These are phyloP conservation scores for Closterium sp. DNA, from an alignment of 139 green algal genomes.

Conservation along the genomic window DNA sequence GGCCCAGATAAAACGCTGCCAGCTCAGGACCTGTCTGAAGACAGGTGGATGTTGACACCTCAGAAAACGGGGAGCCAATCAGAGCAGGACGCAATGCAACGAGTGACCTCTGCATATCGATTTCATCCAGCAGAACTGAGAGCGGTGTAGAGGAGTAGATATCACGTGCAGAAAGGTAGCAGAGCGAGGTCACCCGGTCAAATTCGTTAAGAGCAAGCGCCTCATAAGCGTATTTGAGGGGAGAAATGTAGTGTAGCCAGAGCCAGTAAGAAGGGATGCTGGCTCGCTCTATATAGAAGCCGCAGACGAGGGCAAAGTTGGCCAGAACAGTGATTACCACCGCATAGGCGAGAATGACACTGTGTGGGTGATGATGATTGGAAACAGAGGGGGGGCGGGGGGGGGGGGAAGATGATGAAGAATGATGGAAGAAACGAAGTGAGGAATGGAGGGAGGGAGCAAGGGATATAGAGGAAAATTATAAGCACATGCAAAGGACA, in stretches of 20 bases:
- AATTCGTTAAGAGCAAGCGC: conserved; percentile 49
- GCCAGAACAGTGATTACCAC: conserved; percentile 13
- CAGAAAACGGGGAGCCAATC: not conserved
- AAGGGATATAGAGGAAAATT: not conserved
- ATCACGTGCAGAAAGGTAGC: not conserved
- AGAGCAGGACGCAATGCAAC: not conserved
- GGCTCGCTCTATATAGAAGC: conserved; percentile 37
- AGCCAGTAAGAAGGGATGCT: conserved; percentile 54
- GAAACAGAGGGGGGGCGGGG: not conserved
- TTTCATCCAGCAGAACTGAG: not conserved
- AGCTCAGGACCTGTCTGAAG: not conserved
- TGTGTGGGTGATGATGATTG: not conserved
- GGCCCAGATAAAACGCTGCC: not conserved
- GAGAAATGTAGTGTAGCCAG: conserved; percentile 56
- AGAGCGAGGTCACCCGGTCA: not conserved
- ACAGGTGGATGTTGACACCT: not conserved
- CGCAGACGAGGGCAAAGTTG: conserved; percentile 38
- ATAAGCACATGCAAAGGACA: too few relatives aligned
- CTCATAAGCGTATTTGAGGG: conserved; percentile 54
- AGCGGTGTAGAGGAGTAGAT: not conserved
- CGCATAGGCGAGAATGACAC: conserved; percentile 11
- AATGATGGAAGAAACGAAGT: not conserved
- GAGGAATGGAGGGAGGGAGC: not conserved
- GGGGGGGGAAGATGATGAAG: not conserved
- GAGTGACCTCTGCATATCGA: not conserved